phyloP scores from a whole-genome alignment of 805 yeast genomes.

The Yarrowia phangngaensis region DNA sequence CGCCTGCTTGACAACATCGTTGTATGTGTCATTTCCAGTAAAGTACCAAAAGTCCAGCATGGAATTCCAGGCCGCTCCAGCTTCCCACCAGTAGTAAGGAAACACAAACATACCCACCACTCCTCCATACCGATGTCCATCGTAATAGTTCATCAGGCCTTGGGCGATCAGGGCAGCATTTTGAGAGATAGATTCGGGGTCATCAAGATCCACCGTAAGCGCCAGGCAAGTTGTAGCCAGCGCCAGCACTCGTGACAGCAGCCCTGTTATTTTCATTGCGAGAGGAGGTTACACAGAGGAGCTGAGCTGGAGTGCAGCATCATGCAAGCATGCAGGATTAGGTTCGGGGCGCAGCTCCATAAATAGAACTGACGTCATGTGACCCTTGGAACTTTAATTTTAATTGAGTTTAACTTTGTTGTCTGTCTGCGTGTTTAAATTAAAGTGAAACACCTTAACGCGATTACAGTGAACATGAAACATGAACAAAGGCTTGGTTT shows the following conservation, averaged over 20 bases:
- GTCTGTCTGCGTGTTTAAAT: no score
- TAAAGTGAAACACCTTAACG: no score
- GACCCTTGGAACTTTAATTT: neutral
- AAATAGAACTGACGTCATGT: neutral
- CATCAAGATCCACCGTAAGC: conserved; percentile 31
- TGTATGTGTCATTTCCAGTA: conserved; percentile 66
- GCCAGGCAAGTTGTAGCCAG: neutral
- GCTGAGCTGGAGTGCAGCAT: neutral
- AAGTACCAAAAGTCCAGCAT: conserved; percentile 77
- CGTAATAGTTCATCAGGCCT: conserved; percentile 81
- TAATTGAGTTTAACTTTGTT: neutral
- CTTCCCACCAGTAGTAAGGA: conserved; percentile 92
- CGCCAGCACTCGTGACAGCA: neutral
- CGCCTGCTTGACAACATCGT: conserved; percentile 56
- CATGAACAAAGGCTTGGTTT: no score
- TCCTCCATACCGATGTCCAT: conserved; percentile 62
- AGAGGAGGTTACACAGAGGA: neutral
- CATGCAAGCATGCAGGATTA: neutral
- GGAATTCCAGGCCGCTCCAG: conserved; percentile 64
- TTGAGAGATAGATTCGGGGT: conserved; percentile 34
- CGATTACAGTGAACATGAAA: no score
- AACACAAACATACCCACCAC: conserved; percentile 66
- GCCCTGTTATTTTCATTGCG: conserved; percentile 3
- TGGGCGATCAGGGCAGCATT: conserved; percentile 59
- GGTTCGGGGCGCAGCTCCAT: conserved; percentile 4